Conservation (phyloP, 768 basidiomycete genomes). For the Leccinum barrowsii region DNA sequence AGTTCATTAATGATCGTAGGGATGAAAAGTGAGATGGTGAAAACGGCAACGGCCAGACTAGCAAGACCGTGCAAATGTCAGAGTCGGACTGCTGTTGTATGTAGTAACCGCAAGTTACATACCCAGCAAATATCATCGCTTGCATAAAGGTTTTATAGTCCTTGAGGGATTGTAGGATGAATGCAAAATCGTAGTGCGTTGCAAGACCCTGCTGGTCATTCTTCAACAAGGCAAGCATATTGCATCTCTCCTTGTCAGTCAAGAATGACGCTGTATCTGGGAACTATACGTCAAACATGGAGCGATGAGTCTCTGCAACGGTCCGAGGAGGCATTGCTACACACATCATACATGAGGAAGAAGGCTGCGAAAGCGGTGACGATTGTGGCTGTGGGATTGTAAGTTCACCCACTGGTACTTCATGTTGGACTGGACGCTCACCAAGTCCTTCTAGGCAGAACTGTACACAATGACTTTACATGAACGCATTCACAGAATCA, state of each 20-base stretch:
- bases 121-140: constrained; percentile 41
- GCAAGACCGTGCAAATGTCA: constrained; percentile 1
- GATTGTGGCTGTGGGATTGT: constrained; percentile 18
- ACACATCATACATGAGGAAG: constrained; percentile 54
- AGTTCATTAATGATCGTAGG: constrained; percentile 49
- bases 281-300: constrained; percentile 33
- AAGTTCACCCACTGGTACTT: background rate
- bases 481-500: constrained; percentile 4
- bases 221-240: constrained; percentile 36
- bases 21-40: constrained; percentile 45
- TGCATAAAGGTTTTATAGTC: constrained; percentile 42
- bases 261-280: constrained; percentile 59
- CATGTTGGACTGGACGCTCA: constrained; percentile 1
- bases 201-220: constrained; percentile 44
- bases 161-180: constrained; percentile 45
- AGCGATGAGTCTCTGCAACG: constrained; percentile 1
- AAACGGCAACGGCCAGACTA: constrained; percentile 43
- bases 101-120: background rate
- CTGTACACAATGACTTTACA: constrained; percentile 6
- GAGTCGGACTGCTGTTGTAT: background rate
- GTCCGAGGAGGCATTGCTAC: background rate
- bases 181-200: constrained; percentile 42
- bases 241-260: constrained; percentile 39
- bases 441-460: constrained; percentile 32
- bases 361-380: constrained; percentile 29